These are phyloP conservation scores for Oxyria digyna DNA, from an alignment of 148 eudicot species.

Conservation along the genomic window DNA sequence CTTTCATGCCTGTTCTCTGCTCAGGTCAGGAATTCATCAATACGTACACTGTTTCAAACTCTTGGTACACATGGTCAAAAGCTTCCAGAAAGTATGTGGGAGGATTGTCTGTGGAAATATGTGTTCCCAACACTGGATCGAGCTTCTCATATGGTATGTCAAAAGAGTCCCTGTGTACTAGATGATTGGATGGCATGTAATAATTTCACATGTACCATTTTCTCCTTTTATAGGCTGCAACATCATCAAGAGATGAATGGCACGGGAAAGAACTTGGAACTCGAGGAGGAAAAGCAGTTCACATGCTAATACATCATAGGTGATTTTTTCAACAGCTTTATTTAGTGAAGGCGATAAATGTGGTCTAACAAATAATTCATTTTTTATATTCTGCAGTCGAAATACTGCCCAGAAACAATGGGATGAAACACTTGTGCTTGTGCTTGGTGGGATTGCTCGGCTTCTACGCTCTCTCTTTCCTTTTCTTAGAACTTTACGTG, in stretches of 20 bases:
- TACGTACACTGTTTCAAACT: slow-evolving; percentile 87
- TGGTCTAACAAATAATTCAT: neutral
- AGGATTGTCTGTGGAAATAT: slow-evolving; percentile 94
- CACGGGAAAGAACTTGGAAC: slow-evolving; percentile 98
- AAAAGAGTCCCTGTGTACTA: neutral
- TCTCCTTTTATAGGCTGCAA: slow-evolving; percentile 64
- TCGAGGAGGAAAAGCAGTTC: slow-evolving; percentile 93
- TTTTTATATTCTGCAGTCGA: slow-evolving; percentile 42
- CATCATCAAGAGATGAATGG: slow-evolving; percentile 97
- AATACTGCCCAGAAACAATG: slow-evolving; percentile 99
- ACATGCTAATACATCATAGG: slow-evolving; percentile 99
- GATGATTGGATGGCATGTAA: neutral
- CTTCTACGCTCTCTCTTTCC: slow-evolving; percentile 80
- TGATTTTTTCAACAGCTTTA: slow-evolving; percentile 16
- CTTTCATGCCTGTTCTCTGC: neutral
- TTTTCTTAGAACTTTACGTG: slow-evolving; percentile 52
- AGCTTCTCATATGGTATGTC: slow-evolving; percentile 85
- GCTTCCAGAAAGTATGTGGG: slow-evolving; percentile 90
- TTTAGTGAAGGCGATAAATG: neutral
- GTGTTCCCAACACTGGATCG: slow-evolving; percentile 82
- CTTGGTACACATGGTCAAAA: slow-evolving; percentile 99
- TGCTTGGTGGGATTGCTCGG: slow-evolving; percentile 84
- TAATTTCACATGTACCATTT: neutral
- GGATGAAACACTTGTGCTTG: slow-evolving; percentile 97
- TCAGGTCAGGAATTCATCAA: slow-evolving; percentile 58